phyloP scores from a whole-genome alignment of 2,329 filamentous ascomycete species.

The Xylariaceae sp. region DNA sequence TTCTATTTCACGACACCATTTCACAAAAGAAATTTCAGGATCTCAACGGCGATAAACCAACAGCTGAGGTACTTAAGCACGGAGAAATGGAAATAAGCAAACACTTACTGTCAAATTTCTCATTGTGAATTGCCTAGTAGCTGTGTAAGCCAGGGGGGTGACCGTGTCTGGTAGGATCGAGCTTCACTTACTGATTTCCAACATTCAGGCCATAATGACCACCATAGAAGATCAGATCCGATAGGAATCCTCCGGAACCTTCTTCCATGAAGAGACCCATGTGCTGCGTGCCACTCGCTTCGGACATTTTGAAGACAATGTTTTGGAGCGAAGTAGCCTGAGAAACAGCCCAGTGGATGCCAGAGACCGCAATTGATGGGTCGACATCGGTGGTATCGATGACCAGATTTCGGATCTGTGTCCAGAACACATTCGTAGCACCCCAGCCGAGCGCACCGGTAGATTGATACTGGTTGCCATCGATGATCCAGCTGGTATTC shows the following conservation, averaged over 20 bases:
- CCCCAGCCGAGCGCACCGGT: constrained; percentile 39
- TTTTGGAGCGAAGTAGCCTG: constrained; percentile 59
- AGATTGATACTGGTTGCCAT: constrained; percentile 42
- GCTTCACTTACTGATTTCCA: constrained; percentile 36
- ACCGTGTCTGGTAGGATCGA: too few species aligned
- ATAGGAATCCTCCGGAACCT: constrained; percentile 62
- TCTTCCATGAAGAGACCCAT: constrained; percentile 60
- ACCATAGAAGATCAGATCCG: constrained; percentile 67
- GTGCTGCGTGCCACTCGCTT: constrained; percentile 41
- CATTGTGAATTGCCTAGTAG: constrained; percentile 68
- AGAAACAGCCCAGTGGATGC: constrained; percentile 64
- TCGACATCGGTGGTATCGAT: constrained; percentile 50
- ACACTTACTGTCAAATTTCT: constrained; percentile 65
- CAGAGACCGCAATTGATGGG: constrained; percentile 38
- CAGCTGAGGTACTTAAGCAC: too few species aligned
- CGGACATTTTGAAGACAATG: constrained; percentile 48
- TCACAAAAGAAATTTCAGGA: constrained; percentile 4
- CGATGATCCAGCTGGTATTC: constrained; percentile 52
- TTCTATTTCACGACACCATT: too few species aligned
- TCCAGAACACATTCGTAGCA: constrained; percentile 57
- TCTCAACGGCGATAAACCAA: too few species aligned
- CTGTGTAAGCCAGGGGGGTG: constrained; percentile 33
- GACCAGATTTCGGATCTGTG: constrained; percentile 54
- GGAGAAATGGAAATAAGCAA: too few species aligned
- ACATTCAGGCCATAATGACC: constrained; percentile 64